Conservation (phyloP, 2,329 filamentous ascomycete genomes). For the Chaetomiaceae sp. region DNA sequence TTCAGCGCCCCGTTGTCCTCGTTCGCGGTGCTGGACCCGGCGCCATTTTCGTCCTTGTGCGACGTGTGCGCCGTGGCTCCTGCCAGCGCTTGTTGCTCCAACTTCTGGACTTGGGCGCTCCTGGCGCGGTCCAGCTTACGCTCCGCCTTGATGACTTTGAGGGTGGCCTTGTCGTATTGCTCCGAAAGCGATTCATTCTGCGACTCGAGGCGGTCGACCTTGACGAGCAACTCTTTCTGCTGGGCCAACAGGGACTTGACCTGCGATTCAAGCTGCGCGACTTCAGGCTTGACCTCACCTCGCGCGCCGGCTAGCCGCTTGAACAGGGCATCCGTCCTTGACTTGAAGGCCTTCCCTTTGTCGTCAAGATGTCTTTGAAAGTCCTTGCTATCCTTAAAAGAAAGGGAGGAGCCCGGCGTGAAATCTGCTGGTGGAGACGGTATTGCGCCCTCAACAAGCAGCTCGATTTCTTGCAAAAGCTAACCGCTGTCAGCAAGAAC, state of each 20-base stretch:
- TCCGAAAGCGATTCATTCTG: constrained; percentile 85
- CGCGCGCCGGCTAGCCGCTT: constrained; percentile 48
- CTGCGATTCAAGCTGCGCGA: constrained; percentile 68
- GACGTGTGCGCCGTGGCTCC: constrained; percentile 51
- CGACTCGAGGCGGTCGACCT: constrained; percentile 67
- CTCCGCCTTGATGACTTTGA: constrained; percentile 91
- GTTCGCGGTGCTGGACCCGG: constrained; percentile 36
- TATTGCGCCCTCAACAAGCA: constrained; percentile 50
- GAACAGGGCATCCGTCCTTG: constrained; percentile 68
- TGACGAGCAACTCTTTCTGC: constrained; percentile 76
- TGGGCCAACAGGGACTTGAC: constrained; percentile 70
- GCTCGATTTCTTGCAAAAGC: constrained; percentile 61
- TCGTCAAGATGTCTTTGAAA: constrained; percentile 79
- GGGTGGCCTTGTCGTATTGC: constrained; percentile 79
- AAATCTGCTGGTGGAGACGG: constrained; percentile 43
- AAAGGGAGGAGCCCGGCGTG: constrained; percentile 54
- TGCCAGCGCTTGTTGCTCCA: constrained; percentile 83
- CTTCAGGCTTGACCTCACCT: constrained; percentile 59
- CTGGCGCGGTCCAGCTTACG: constrained; percentile 88
- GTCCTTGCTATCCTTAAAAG: constrained; percentile 60
- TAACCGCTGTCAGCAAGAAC: constrained; percentile 33
- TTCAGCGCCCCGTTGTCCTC: constrained; percentile 60
- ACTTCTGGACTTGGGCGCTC: constrained; percentile 82
- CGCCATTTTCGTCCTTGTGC: constrained; percentile 51
- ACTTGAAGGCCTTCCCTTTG: constrained; percentile 71